phyloP scores from a whole-genome alignment of 768 basidiomycete genomes.

The Pleurotus citrinopileatus region DNA sequence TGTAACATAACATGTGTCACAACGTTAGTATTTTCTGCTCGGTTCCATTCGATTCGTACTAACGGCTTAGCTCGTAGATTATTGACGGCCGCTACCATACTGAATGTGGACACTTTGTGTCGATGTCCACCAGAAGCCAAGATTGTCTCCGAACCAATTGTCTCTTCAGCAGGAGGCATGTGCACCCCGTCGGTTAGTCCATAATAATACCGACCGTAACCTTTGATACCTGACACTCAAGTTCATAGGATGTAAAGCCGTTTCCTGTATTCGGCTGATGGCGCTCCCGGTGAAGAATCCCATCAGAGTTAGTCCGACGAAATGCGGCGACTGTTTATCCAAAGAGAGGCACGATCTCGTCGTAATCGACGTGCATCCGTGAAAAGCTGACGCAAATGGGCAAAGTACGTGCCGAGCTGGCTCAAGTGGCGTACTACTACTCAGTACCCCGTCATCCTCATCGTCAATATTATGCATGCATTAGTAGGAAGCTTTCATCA shows the following conservation, averaged over 20 bases:
- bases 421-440: too few relatives aligned
- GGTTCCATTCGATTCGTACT: conserved; percentile 1
- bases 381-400: background rate
- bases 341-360: conserved; percentile 25
- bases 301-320: conserved; percentile 61
- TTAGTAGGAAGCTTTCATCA: too few relatives aligned
- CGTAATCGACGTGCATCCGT: background rate
- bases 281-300: conserved; percentile 64
- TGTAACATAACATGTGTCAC: conserved; percentile 56
- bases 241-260: conserved; percentile 49
- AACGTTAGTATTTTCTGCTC: conserved; percentile 47
- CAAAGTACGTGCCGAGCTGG: background rate
- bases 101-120: conserved; percentile 66
- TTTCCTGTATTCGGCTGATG: conserved; percentile 63
- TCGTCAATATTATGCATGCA: too few relatives aligned
- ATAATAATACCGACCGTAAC: background rate
- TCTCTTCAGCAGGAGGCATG: conserved; percentile 67
- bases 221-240: background rate
- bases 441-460: too few relatives aligned
- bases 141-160: conserved; percentile 66
- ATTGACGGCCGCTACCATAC: conserved; percentile 76
- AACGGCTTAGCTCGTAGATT: conserved; percentile 38
- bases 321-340: conserved; percentile 38
- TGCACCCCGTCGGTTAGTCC: conserved; percentile 48
- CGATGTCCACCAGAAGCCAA: conserved; percentile 65